Conservation (phyloP, 345 rosid species). For the Brassica juncea region DNA sequence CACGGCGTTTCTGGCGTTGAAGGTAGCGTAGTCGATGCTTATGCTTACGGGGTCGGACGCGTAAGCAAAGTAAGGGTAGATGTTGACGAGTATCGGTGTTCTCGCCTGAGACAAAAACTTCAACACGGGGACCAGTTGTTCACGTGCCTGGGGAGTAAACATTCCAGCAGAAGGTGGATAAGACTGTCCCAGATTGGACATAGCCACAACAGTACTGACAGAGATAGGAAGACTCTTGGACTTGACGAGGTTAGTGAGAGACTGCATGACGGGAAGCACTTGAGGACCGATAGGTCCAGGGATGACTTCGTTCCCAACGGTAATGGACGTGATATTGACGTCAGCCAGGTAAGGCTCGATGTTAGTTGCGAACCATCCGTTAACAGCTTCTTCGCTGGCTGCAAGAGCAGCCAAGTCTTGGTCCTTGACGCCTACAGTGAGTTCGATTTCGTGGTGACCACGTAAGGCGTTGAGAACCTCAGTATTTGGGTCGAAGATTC, state of each 20-base stretch:
- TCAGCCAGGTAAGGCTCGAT: slow-evolving; percentile 38
- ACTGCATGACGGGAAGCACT: slow-evolving; percentile 37
- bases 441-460: slow-evolving; percentile 22
- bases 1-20: slow-evolving; percentile 11
- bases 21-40: slow-evolving; percentile 35
- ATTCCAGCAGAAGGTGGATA: slow-evolving; percentile 46
- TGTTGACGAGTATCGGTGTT: slow-evolving; percentile 41
- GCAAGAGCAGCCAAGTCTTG: slow-evolving; percentile 42
- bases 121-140: slow-evolving; percentile 27
- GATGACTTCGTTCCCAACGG: slow-evolving; percentile 49
- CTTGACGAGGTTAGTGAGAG: slow-evolving; percentile 26
- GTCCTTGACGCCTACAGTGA: slow-evolving; percentile 39
- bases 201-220: slow-evolving; percentile 36
- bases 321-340: slow-evolving; percentile 34
- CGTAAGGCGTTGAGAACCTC: slow-evolving; percentile 43
- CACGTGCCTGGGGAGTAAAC: slow-evolving; percentile 9
- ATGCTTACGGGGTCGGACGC: slow-evolving; percentile 27
- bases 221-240: slow-evolving; percentile 8
- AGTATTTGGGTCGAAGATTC: slow-evolving; percentile 43
- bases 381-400: slow-evolving; percentile 18
- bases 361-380: slow-evolving; percentile 29
- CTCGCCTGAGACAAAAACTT: slow-evolving; percentile 4
- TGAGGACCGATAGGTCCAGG: slow-evolving; percentile 32
- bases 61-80: slow-evolving; percentile 55
- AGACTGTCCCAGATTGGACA: slow-evolving; percentile 25